Evolutionary conservation across 2,329 filamentous ascomycete genomes (phyloP).

Genomic region (Sporothrix humicola): DNA sequence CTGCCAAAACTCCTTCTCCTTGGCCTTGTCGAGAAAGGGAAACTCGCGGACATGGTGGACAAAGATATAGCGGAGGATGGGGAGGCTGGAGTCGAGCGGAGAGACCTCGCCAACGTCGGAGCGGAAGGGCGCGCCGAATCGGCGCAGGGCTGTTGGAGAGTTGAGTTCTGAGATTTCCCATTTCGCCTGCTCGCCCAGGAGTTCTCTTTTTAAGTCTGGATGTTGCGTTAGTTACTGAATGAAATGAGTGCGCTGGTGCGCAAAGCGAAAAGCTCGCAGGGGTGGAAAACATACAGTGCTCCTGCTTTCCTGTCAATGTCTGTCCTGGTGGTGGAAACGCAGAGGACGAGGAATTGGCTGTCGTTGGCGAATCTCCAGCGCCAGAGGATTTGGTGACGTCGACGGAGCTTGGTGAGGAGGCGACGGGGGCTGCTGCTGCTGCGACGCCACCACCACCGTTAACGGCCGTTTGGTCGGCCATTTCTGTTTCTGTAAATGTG

Average conservation of each 20-base stretch:
- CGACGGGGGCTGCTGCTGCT: not conserved
- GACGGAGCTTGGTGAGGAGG: slow-evolving; percentile 17
- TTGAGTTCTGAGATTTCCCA: slow-evolving; percentile 92
- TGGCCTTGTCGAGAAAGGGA: slow-evolving; percentile 93
- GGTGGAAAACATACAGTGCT: slow-evolving; percentile 74
- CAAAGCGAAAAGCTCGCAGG: not conserved
- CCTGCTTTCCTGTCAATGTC: slow-evolving; percentile 88
- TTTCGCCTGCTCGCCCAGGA: slow-evolving; percentile 86
- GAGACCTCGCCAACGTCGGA: slow-evolving; percentile 92
- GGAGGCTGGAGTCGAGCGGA: slow-evolving; percentile 89
- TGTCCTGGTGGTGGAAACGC: slow-evolving; percentile 51
- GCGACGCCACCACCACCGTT: not conserved
- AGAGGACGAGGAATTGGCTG: slow-evolving; percentile 38
- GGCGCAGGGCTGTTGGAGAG: slow-evolving; percentile 89
- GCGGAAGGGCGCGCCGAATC: slow-evolving; percentile 94
- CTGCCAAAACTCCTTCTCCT: slow-evolving; percentile 99
- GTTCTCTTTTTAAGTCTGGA: slow-evolving; percentile 93
- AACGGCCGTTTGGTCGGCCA: slow-evolving; percentile 8
- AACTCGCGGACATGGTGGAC: slow-evolving; percentile 98
- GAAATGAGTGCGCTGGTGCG: no score
- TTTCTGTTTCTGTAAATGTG: not conserved
- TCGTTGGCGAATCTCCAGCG: slow-evolving; percentile 13
- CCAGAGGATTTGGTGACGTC: slow-evolving; percentile 33
- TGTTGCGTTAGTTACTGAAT: not conserved
- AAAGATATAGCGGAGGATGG: slow-evolving; percentile 94